Evolutionary conservation across 148 eudicot genomes (phyloP).

Genomic region (Spergularia marina): DNA sequence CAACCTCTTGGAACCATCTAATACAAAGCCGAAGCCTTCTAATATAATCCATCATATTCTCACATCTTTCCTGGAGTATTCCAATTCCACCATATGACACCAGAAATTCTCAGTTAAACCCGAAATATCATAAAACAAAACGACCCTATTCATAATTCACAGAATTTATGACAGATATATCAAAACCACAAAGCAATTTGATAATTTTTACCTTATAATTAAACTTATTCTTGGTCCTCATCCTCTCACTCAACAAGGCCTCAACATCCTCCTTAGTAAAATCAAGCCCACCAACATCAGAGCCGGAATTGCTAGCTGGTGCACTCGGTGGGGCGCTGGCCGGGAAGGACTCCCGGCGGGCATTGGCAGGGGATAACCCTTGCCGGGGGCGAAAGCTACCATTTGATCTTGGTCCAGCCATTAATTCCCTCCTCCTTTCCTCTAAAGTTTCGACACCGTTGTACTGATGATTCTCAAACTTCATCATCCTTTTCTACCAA

Average conservation of each 20-base stretch:
- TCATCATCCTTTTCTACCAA: constrained; percentile 23
- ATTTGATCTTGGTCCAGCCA: constrained; percentile 52
- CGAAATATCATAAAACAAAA: background rate
- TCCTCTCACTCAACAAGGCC: constrained; percentile 69
- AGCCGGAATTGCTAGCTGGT: constrained; percentile 65
- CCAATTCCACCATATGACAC: constrained; percentile 16
- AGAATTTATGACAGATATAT: background rate
- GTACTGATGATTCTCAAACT: constrained; percentile 27
- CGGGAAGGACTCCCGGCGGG: constrained; percentile 50
- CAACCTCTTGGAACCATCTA: constrained; percentile 86
- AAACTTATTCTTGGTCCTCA: constrained; percentile 75
- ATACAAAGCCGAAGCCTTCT: constrained; percentile 75
- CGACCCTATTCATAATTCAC: background rate
- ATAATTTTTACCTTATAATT: constrained; percentile 52
- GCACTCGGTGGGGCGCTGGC: constrained; percentile 48
- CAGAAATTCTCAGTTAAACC: background rate
- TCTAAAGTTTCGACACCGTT: constrained; percentile 40
- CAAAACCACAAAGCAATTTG: background rate
- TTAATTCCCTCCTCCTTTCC: constrained; percentile 27
- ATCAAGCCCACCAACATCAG: constrained; percentile 62
- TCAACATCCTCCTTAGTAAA: constrained; percentile 80
- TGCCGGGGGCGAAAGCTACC: constrained; percentile 42
- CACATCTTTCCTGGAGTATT: constrained; percentile 76
- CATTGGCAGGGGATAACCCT: constrained; percentile 55
- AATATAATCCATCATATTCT: constrained; percentile 81